phyloP scores from a whole-genome alignment of 139 green algal genomes.

The Chlorella sp. region DNA sequence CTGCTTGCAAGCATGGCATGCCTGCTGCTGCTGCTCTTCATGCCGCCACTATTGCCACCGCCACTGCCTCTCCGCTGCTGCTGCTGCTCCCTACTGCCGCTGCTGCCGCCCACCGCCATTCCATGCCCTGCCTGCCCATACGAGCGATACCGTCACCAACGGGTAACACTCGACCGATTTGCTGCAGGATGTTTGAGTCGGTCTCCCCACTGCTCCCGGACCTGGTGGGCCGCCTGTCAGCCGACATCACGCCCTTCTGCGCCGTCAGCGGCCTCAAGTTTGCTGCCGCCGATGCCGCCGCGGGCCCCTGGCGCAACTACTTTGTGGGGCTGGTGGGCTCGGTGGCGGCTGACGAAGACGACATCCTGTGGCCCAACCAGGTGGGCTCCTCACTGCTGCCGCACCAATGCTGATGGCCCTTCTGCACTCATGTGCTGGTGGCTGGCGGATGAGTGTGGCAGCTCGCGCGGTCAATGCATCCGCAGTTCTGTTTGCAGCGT shows the following conservation, averaged over 20 bases:
- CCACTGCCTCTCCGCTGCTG: not conserved
- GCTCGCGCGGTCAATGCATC: too few relatives aligned
- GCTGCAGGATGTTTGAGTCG: constrained; percentile 57
- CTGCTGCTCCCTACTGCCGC: not conserved
- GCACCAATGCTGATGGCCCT: too few relatives aligned
- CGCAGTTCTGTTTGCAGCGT: too few relatives aligned
- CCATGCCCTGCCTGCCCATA: too few relatives aligned
- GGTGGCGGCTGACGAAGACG: constrained; percentile 53
- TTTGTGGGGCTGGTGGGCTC: constrained; percentile 57
- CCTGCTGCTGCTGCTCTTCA: too few relatives aligned
- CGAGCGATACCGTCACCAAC: too few relatives aligned
- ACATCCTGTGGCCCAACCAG: constrained; percentile 70
- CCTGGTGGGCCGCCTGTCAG: constrained; percentile 36
- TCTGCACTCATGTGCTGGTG: too few relatives aligned
- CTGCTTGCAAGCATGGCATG: too few relatives aligned
- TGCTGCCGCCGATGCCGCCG: constrained; percentile 21
- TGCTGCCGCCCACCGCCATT: not conserved
- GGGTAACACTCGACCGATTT: too few relatives aligned
- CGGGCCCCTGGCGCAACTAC: constrained; percentile 55
- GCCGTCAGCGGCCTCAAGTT: constrained; percentile 43
- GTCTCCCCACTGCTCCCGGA: constrained; percentile 38
- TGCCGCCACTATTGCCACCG: not conserved
- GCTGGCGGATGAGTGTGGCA: too few relatives aligned
- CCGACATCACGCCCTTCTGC: constrained; percentile 50
- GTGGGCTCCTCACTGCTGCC: too few relatives aligned